Conservation (phyloP, 2,329 filamentous ascomycete genomes). For the Zymoseptoria crescenta region DNA sequence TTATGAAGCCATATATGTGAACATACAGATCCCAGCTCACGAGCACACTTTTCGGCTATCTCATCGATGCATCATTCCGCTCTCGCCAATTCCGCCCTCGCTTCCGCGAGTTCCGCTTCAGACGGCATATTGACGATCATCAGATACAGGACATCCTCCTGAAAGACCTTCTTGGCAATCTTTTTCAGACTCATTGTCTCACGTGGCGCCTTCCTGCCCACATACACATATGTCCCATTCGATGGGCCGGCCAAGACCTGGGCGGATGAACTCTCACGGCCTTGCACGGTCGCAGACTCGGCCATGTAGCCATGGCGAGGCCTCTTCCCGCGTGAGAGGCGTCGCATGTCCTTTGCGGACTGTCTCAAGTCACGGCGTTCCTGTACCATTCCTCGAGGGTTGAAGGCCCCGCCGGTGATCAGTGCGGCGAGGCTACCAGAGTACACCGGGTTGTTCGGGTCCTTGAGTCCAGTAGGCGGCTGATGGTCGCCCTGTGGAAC, state of each 20-base stretch:
- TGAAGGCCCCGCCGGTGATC: constrained; percentile 40
- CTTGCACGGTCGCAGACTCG: neutral
- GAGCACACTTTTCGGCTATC: neutral
- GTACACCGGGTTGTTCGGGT: constrained; percentile 46
- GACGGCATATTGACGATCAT: constrained; percentile 46
- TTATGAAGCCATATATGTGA: neutral
- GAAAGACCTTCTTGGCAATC: constrained; percentile 11
- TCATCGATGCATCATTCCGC: neutral
- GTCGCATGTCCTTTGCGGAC: constrained; percentile 9
- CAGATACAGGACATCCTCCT: constrained; percentile 42
- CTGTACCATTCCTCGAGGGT: constrained; percentile 15
- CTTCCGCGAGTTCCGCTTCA: constrained; percentile 35
- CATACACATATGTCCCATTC: neutral
- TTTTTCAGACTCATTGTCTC: constrained; percentile 1
- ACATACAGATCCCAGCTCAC: neutral
- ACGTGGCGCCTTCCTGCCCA: neutral
- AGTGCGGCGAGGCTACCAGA: constrained; percentile 42
- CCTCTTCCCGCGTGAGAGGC: constrained; percentile 7
- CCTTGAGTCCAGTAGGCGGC: constrained; percentile 43
- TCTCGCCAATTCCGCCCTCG: constrained; percentile 15
- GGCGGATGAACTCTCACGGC: neutral
- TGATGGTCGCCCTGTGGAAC: constrained; percentile 24
- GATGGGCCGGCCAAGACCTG: neutral
- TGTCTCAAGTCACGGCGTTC: constrained; percentile 6
- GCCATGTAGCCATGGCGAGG: neutral